phyloP scores from a whole-genome alignment of 192 early-diverging fungal genomes.

The Coemansia furcata region DNA sequence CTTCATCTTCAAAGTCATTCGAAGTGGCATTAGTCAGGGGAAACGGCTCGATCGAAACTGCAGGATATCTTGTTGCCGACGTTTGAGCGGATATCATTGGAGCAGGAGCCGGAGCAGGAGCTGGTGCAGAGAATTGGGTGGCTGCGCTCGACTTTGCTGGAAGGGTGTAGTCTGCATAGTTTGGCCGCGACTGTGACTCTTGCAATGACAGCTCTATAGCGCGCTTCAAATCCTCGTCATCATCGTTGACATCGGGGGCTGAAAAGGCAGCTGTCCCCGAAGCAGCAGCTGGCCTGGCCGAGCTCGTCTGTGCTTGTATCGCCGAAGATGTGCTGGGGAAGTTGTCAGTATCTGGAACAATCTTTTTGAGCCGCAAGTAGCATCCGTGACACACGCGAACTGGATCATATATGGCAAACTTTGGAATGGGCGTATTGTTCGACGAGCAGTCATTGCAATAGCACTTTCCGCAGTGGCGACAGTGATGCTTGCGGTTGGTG shows the following conservation, averaged over 20 bases:
- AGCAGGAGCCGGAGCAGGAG: not conserved
- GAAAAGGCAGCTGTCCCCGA: slow-evolving; percentile 1
- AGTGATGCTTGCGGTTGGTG: slow-evolving; percentile 98
- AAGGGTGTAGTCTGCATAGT: slow-evolving; percentile 45
- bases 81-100: slow-evolving; percentile 2
- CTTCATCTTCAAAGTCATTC: slow-evolving; percentile 45
- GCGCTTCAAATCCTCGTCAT: slow-evolving; percentile 87
- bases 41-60: slow-evolving; percentile 28
- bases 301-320: not conserved
- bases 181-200: slow-evolving; percentile 52
- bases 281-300: slow-evolving; percentile 5
- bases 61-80: slow-evolving; percentile 14
- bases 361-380: slow-evolving; percentile 69
- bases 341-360: slow-evolving; percentile 35
- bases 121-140: not conserved
- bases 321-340: not conserved
- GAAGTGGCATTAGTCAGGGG: slow-evolving; percentile 33
- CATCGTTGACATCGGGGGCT: slow-evolving; percentile 50
- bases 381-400: slow-evolving; percentile 97
- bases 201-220: slow-evolving; percentile 92
- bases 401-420: slow-evolving; percentile 81
- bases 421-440: slow-evolving; percentile 78
- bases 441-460: slow-evolving; percentile 93
- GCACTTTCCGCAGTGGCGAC: slow-evolving; percentile 93
- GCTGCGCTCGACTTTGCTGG: not conserved